phyloP scores from a whole-genome alignment of 2,329 filamentous ascomycete genomes.

The Fonsecaea multimorphosa region DNA sequence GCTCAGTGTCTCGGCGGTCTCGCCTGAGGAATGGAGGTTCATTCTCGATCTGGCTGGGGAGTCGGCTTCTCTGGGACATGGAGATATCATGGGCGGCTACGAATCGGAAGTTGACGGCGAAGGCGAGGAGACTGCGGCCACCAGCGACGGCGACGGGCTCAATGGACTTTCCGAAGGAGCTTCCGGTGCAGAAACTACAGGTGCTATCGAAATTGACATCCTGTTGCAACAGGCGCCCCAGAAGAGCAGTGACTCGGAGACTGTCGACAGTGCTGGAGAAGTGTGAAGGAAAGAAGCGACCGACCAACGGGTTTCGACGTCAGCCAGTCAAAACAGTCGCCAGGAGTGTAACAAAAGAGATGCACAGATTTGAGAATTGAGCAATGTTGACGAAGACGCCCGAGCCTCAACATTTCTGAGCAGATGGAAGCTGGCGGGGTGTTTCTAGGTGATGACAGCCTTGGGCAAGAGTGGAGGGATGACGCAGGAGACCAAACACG shows the following conservation, averaged over 20 bases:
- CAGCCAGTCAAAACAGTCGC: not conserved
- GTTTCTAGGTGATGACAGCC: not conserved
- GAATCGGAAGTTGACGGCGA: constrained; percentile 37
- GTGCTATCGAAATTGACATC: not conserved
- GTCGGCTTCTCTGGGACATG: constrained; percentile 36
- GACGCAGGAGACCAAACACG: not conserved
- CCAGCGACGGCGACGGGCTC: constrained; percentile 18
- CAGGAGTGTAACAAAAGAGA: not conserved
- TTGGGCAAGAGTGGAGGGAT: not conserved
- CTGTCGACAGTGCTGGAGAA: not conserved
- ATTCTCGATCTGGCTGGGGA: constrained; percentile 53
- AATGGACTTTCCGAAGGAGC: constrained; percentile 6
- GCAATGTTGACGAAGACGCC: not conserved
- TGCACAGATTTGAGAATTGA: not conserved
- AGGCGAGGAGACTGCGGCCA: constrained; percentile 31
- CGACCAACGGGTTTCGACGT: not conserved
- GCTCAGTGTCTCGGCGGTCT: constrained; percentile 72
- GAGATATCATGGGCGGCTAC: constrained; percentile 28
- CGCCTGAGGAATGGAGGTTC: constrained; percentile 55
- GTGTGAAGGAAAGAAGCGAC: not conserved
- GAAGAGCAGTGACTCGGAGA: not conserved
- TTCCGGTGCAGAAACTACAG: not conserved
- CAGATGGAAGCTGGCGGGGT: not conserved
- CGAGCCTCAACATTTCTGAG: not conserved
- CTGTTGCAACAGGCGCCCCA: not conserved